A percentile compares a stretch with the other conserved stretches of the same genome.
These are phyloP conservation scores for Puccinia novopanici DNA, from an alignment of 1,284 basidiomycete genomes.

Conservation along the genomic window DNA sequence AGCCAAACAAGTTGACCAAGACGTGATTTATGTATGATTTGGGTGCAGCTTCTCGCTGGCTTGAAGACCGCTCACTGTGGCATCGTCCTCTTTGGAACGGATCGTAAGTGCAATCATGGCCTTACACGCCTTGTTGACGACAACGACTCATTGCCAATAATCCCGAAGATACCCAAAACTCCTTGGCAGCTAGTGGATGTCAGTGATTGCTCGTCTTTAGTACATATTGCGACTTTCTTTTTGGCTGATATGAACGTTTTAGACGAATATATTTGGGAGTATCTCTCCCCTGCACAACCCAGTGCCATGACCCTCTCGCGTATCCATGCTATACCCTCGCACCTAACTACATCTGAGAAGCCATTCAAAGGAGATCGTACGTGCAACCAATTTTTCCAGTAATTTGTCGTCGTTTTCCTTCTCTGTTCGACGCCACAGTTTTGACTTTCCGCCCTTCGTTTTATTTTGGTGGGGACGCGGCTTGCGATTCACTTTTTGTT, in stretches of 20 bases:
- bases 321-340: neutral
- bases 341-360: slow-evolving; percentile 2
- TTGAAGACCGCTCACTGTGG: slow-evolving; percentile 49
- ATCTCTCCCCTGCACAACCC: slow-evolving; percentile 21
- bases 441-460: neutral
- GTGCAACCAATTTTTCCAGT: neutral
- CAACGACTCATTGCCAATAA: neutral
- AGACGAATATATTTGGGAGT: slow-evolving; percentile 46
- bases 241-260: neutral
- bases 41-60: slow-evolving; percentile 30
- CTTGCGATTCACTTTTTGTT: neutral
- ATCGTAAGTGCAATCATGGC: slow-evolving; percentile 21
- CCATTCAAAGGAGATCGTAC: slow-evolving; percentile 39
- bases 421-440: neutral
- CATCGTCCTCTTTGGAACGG: slow-evolving; percentile 42
- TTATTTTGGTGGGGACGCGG: slow-evolving; percentile 16
- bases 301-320: slow-evolving; percentile 18
- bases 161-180: slow-evolving; percentile 33
- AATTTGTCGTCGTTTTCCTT: neutral
- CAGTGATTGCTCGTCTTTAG: slow-evolving; percentile 9
- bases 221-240: neutral
- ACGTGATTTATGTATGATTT: neutral
- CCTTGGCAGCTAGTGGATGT: slow-evolving; percentile 34
- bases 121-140: neutral
- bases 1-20: slow-evolving; percentile 2